Evolutionary conservation across 2,329 filamentous ascomycete species (phyloP).

Genomic region (Trichoderma atrobrunneum): DNA sequence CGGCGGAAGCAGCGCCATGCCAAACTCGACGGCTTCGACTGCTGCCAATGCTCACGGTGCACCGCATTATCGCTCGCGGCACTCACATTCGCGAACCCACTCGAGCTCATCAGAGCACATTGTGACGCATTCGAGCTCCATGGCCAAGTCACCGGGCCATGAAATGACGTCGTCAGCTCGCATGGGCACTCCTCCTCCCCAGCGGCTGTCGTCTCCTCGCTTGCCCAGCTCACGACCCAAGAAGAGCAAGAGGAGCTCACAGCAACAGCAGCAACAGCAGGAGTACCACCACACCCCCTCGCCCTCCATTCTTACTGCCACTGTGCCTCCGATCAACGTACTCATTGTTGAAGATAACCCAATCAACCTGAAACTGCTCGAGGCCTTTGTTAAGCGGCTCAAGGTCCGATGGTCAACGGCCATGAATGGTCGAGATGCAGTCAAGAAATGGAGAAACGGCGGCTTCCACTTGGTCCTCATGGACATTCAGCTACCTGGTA

Average conservation of each 20-base stretch:
- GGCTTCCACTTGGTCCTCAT: slow-evolving; percentile 96
- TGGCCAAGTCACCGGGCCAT: slow-evolving; percentile 53
- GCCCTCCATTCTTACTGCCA: slow-evolving; percentile 67
- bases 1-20: slow-evolving; percentile 25
- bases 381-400: slow-evolving; percentile 91
- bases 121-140: slow-evolving; percentile 54
- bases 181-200: slow-evolving; percentile 51
- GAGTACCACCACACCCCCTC: slow-evolving; percentile 46
- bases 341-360: slow-evolving; percentile 98
- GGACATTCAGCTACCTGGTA: slow-evolving; percentile 96
- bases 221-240: slow-evolving; percentile 44
- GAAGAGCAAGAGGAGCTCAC: slow-evolving; percentile 51
- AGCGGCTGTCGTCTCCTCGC: slow-evolving; percentile 49
- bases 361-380: slow-evolving; percentile 90
- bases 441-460: slow-evolving; percentile 86
- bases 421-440: slow-evolving; percentile 89
- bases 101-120: slow-evolving; percentile 55
- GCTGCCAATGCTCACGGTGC: slow-evolving; percentile 35
- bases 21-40: slow-evolving; percentile 38
- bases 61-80: slow-evolving; percentile 37
- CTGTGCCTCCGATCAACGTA: slow-evolving; percentile 93
- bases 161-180: slow-evolving; percentile 39
- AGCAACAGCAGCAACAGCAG: slow-evolving; percentile 20
- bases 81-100: slow-evolving; percentile 55
- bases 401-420: slow-evolving; percentile 98